phyloP scores from a whole-genome alignment of 148 eudicot genomes.

The Nepenthes mirabilis region DNA sequence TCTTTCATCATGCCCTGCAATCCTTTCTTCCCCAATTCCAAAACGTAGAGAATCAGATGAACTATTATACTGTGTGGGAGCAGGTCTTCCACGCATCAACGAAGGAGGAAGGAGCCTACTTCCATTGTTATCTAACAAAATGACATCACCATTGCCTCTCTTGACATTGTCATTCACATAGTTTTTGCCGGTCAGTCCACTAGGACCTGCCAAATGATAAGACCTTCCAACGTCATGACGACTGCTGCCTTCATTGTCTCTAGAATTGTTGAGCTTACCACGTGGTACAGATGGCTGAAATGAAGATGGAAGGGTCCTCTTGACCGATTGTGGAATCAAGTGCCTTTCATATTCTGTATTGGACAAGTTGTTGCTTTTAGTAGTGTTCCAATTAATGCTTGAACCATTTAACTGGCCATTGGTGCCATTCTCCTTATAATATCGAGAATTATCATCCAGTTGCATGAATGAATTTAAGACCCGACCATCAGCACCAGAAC shows the following conservation, averaged over 20 bases:
- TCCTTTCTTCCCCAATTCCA: conserved; percentile 51
- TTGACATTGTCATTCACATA: conserved; percentile 19
- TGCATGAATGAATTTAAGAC: conserved; percentile 8
- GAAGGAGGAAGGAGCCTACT: conserved; percentile 58
- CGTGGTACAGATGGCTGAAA: conserved; percentile 22
- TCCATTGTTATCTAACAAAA: conserved; percentile 28
- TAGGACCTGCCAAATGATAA: conserved; percentile 18
- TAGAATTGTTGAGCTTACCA: conserved; percentile 17
- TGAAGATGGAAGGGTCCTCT: conserved; percentile 58
- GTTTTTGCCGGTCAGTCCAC: conserved; percentile 17
- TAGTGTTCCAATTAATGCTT: conserved; percentile 1
- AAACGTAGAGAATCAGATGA: conserved; percentile 36
- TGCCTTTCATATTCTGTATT: conserved; percentile 20
- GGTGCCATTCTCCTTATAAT: conserved; percentile 14
- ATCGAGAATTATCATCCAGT: conserved; percentile 1
- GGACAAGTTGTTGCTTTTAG: not conserved
- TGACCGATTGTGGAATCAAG: conserved; percentile 17
- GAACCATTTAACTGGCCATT: conserved; percentile 1
- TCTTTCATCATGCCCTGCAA: conserved; percentile 62
- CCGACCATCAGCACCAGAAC: conserved; percentile 17
- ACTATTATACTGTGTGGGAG: conserved; percentile 20
- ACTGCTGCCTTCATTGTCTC: conserved; percentile 28
- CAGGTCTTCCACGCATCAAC: conserved; percentile 36
- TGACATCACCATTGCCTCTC: conserved; percentile 21
- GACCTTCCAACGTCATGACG: conserved; percentile 33